Evolutionary conservation across 371 early-diverging fungal genomes (phyloP).

Genomic region (Mucor mucedo): DNA sequence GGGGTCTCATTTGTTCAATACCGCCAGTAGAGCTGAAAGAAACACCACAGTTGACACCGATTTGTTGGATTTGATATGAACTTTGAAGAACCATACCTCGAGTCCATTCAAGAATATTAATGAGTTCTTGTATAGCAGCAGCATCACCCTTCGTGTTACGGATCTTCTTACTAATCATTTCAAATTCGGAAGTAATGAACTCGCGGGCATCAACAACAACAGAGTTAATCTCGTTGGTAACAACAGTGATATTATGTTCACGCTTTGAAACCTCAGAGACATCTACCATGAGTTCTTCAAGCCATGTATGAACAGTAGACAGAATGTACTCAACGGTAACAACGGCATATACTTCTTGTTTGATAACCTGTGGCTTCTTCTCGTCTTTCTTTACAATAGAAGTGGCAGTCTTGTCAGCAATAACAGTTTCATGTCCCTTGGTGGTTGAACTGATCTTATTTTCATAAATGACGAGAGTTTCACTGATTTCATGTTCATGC

Average conservation of each 20-base stretch:
- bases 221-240: slow-evolving; percentile 19
- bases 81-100: slow-evolving; percentile 35
- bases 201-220: slow-evolving; percentile 22
- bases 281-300: slow-evolving; percentile 29
- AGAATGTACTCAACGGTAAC: slow-evolving; percentile 22
- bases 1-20: slow-evolving; percentile 32
- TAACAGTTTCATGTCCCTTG: slow-evolving; percentile 6
- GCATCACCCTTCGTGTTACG: slow-evolving; percentile 14
- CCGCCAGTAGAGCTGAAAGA: slow-evolving; percentile 30
- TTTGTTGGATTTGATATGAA: slow-evolving; percentile 27
- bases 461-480: slow-evolving; percentile 25
- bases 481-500: slow-evolving; percentile 32
- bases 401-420: slow-evolving; percentile 5
- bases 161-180: slow-evolving; percentile 25
- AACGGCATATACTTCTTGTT: slow-evolving; percentile 12
- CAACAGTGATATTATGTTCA: slow-evolving; percentile 20
- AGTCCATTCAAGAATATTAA: slow-evolving; percentile 35
- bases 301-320: slow-evolving; percentile 14
- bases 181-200: slow-evolving; percentile 20
- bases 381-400: background rate
- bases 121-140: slow-evolving; percentile 18
- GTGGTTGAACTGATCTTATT: slow-evolving; percentile 19
- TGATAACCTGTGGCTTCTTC: slow-evolving; percentile 1
- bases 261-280: slow-evolving; percentile 23
- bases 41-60: slow-evolving; percentile 31